Percentiles rank a stretch among this genome's conserved stretches.
These are phyloP conservation scores for Tulasnella sp. DNA, from an alignment of 768 basidiomycete species.

Conservation along the genomic window DNA sequence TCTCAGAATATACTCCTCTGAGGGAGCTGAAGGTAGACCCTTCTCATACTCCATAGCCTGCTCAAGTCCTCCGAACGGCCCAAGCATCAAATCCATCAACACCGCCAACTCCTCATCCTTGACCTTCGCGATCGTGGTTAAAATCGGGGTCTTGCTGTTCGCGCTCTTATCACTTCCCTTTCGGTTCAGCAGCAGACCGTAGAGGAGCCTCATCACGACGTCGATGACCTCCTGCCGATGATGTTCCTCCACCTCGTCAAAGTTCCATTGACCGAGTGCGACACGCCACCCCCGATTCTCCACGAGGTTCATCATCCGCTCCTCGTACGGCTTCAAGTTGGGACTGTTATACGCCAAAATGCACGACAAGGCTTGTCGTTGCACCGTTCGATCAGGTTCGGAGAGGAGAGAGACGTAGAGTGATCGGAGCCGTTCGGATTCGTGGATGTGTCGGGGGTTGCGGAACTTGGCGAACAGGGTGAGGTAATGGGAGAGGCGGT, in stretches of 20 bases:
- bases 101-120: conserved; percentile 59
- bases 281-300: conserved; percentile 89
- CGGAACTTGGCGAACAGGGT: conserved; percentile 77
- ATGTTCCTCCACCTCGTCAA: conserved; percentile 40
- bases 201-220: conserved; percentile 63
- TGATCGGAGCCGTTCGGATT: conserved; percentile 48
- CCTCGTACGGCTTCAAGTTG: conserved; percentile 41
- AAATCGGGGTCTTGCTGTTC: conserved; percentile 61
- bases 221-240: conserved; percentile 59
- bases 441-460: conserved; percentile 83
- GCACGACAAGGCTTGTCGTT: conserved; percentile 64
- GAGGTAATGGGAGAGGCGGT: conserved; percentile 65
- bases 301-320: conserved; percentile 56
- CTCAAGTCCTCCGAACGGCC: conserved; percentile 36
- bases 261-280: conserved; percentile 59
- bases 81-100: conserved; percentile 80
- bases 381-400: conserved; percentile 71
- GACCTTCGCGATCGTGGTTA: conserved; percentile 59
- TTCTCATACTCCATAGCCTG: conserved; percentile 9
- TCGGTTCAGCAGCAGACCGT: conserved; percentile 77
- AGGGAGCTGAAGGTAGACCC: background rate
- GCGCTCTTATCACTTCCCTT: conserved; percentile 49
- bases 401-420: conserved; percentile 69
- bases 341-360: conserved; percentile 72
- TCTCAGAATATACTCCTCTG: background rate